Evolutionary conservation across 2,329 filamentous ascomycete species (phyloP).

Genomic region (Ascosphaera aggregata): DNA sequence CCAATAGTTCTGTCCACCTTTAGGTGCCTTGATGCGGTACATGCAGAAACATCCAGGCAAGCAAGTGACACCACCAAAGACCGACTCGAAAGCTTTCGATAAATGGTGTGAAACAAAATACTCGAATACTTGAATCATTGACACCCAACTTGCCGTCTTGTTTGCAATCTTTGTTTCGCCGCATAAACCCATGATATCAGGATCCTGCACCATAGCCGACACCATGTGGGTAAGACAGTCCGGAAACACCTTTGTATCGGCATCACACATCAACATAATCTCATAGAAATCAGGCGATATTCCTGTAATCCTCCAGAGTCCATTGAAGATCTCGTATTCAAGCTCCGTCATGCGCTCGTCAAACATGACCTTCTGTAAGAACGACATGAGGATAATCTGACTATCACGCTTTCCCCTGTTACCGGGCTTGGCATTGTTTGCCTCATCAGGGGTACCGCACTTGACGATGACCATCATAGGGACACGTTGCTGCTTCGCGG

Average conservation of each 20-base stretch:
- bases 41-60: conserved; percentile 98
- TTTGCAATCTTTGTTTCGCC: conserved; percentile 99
- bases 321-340: conserved; percentile 99
- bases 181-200: conserved; percentile 96
- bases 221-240: conserved; percentile 98
- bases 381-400: conserved; percentile 98
- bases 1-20: conserved; percentile 98
- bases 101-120: conserved; percentile 92
- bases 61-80: conserved; percentile 98
- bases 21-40: conserved; percentile 98
- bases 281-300: conserved; percentile 98
- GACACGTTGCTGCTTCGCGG: conserved; percentile 81
- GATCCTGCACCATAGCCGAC: conserved; percentile 96
- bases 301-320: conserved; percentile 93
- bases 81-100: conserved; percentile 90
- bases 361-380: conserved; percentile 99
- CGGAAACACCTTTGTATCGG: conserved; percentile 97
- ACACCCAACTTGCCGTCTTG: conserved; percentile 84
- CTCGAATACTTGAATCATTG: conserved; percentile 97
- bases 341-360: conserved; percentile 99
- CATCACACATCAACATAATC: conserved; percentile 95
- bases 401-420: conserved; percentile 98
- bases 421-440: conserved; percentile 60
- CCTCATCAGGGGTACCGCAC: conserved; percentile 78
- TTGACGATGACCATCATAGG: conserved; percentile 97